Evolutionary conservation across 495 filamentous ascomycete species (phyloP).

Genomic region (Sporormia fimetaria): DNA sequence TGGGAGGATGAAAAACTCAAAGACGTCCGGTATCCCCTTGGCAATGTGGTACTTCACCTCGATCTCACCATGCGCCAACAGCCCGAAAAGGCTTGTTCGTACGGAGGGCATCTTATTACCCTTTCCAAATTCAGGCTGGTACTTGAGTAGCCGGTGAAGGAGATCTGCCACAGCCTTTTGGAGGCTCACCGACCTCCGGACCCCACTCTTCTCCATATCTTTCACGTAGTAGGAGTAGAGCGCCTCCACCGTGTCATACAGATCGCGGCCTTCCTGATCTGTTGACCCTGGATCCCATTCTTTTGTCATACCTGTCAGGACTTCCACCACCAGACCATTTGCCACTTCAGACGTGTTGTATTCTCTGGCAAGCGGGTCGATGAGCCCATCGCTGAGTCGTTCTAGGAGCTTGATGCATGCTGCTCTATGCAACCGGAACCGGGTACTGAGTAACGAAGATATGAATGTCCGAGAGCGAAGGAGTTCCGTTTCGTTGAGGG

Average conservation of each 20-base stretch:
- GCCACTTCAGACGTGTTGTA: slow-evolving; percentile 69
- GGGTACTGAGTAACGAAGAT: slow-evolving; percentile 14
- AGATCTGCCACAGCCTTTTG: slow-evolving; percentile 55
- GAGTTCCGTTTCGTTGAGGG: slow-evolving; percentile 41
- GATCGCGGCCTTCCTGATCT: slow-evolving; percentile 27
- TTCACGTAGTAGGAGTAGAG: slow-evolving; percentile 74
- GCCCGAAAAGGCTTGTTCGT: slow-evolving; percentile 59
- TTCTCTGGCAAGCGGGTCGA: slow-evolving; percentile 34
- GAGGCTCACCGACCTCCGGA: slow-evolving; percentile 50
- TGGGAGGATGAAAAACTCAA: slow-evolving; percentile 63
- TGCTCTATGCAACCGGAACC: neutral
- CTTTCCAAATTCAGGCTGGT: slow-evolving; percentile 50
- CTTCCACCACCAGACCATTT: slow-evolving; percentile 53
- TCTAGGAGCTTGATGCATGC: slow-evolving; percentile 33
- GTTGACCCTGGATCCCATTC: slow-evolving; percentile 50
- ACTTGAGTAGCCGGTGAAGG: slow-evolving; percentile 53
- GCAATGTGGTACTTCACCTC: slow-evolving; percentile 66
- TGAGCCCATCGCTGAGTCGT: slow-evolving; percentile 46
- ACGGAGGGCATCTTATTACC: slow-evolving; percentile 49
- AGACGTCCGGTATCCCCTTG: slow-evolving; percentile 57
- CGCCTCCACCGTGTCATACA: slow-evolving; percentile 52
- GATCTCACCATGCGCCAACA: slow-evolving; percentile 56
- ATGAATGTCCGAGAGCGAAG: slow-evolving; percentile 45
- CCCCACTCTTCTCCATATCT: slow-evolving; percentile 47
- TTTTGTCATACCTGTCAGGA: slow-evolving; percentile 52